Conservation (phyloP, 1,139 yeast species). For the Saccharomyces hybrid region DNA sequence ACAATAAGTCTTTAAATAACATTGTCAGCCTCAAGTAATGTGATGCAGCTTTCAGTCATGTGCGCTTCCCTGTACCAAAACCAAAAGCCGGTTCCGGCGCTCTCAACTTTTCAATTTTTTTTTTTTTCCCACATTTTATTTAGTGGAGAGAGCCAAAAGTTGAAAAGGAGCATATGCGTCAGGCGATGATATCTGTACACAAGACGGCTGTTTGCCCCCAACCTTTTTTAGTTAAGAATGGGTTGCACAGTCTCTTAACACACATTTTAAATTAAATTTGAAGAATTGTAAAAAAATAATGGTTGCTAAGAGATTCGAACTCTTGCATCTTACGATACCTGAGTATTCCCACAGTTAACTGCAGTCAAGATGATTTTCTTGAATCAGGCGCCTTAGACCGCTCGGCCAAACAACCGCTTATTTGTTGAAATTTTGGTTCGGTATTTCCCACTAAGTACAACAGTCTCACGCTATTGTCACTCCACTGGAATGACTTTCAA, state of each 20-base stretch:
- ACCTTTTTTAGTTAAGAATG: too few species aligned
- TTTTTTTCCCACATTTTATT: background rate
- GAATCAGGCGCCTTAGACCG: slow-evolving; percentile 31
- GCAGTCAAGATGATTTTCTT: slow-evolving; percentile 15
- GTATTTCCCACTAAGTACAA: too few species aligned
- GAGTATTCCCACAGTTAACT: slow-evolving; percentile 19
- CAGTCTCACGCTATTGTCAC: too few species aligned
- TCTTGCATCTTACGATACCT: slow-evolving; percentile 30
- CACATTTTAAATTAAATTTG: too few species aligned
- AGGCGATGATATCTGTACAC: background rate
- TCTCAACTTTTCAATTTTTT: background rate
- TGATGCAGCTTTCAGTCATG: background rate
- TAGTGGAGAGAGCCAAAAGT: background rate
- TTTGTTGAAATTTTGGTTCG: background rate
- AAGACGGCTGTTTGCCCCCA: too few species aligned
- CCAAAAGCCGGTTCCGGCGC: background rate
- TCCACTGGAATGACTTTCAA: too few species aligned
- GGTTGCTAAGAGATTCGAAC: slow-evolving; percentile 27
- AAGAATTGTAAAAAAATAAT: slow-evolving; percentile 6
- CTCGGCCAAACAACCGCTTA: slow-evolving; percentile 28
- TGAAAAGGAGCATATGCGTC: background rate
- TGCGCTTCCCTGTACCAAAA: background rate
- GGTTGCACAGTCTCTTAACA: too few species aligned
- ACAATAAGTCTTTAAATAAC: background rate
- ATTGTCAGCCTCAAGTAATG: background rate